A percentile compares a stretch with the other conserved stretches of the same genome.
Evolutionary conservation across 176 grass and related monocot genomes (phyloP).

Genomic region (Musa troglodytarum): DNA sequence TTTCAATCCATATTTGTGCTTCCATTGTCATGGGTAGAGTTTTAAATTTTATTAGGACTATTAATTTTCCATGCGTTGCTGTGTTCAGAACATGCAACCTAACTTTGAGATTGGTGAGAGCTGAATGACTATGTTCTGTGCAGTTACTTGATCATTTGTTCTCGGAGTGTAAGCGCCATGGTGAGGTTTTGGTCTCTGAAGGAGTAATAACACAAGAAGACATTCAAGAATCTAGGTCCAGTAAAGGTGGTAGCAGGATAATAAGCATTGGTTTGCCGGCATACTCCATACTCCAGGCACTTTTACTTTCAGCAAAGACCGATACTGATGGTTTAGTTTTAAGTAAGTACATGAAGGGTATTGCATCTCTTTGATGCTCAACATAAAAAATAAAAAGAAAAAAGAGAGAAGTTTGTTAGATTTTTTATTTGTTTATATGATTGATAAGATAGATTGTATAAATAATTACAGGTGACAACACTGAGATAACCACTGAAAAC

Average conservation of each 20-base stretch:
- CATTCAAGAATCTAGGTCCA: slow-evolving; percentile 73
- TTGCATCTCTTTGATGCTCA: background rate
- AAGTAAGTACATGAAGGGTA: slow-evolving; percentile 36
- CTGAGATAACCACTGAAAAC: slow-evolving; percentile 76
- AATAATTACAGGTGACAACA: slow-evolving; percentile 44
- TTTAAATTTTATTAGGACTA: too few relatives aligned
- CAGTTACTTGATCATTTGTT: slow-evolving; percentile 81
- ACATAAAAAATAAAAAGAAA: background rate
- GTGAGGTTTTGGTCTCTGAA: slow-evolving; percentile 60
- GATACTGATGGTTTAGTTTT: slow-evolving; percentile 55
- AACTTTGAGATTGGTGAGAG: background rate
- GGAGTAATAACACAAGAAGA: slow-evolving; percentile 65
- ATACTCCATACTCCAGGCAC: slow-evolving; percentile 78
- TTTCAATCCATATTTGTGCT: too few relatives aligned
- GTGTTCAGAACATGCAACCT: too few relatives aligned
- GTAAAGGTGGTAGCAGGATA: slow-evolving; percentile 56
- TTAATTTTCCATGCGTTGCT: too few relatives aligned
- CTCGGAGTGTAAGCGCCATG: slow-evolving; percentile 53
- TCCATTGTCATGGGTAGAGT: too few relatives aligned
- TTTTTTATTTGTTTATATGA: background rate
- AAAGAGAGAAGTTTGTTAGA: background rate
- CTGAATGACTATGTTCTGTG: slow-evolving; percentile 24
- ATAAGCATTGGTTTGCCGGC: slow-evolving; percentile 82
- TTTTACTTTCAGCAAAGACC: slow-evolving; percentile 57
- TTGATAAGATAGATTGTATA: slow-evolving; percentile 5